Evolutionary conservation across 495 filamentous ascomycete genomes (phyloP).

Genomic region (Tuber magnatum): DNA sequence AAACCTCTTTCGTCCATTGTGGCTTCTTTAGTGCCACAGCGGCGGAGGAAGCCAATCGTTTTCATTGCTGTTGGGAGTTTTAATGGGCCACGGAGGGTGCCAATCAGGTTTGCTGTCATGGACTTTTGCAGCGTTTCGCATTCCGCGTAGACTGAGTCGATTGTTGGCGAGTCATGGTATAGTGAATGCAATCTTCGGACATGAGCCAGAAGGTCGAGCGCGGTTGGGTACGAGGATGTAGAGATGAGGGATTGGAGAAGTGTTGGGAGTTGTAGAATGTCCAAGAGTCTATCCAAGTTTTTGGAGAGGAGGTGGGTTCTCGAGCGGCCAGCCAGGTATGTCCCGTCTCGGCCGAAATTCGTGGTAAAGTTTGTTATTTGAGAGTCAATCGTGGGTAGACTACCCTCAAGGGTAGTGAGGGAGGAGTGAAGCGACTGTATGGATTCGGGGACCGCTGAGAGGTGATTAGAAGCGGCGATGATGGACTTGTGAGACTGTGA

Average conservation of each 20-base stretch:
- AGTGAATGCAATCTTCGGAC: conserved; percentile 78
- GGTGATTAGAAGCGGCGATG: conserved; percentile 68
- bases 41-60: conserved; percentile 82
- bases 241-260: conserved; percentile 68
- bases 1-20: conserved; percentile 55
- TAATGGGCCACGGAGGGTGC: conserved; percentile 67
- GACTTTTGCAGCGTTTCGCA: conserved; percentile 83
- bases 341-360: conserved; percentile 58
- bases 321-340: conserved; percentile 62
- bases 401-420: conserved; percentile 57
- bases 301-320: conserved; percentile 76
- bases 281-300: conserved; percentile 82
- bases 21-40: conserved; percentile 64
- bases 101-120: conserved; percentile 79
- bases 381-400: conserved; percentile 71
- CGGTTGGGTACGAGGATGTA: conserved; percentile 69
- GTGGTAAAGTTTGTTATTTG: conserved; percentile 71
- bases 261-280: conserved; percentile 85
- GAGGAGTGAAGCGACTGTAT: conserved; percentile 62
- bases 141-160: conserved; percentile 64
- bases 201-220: conserved; percentile 87
- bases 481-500: conserved; percentile 87
- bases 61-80: conserved; percentile 88
- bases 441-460: conserved; percentile 60
- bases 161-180: conserved; percentile 69